phyloP scores from a whole-genome alignment of 2,329 filamentous ascomycete genomes.

The Mollisiaceae sp. region DNA sequence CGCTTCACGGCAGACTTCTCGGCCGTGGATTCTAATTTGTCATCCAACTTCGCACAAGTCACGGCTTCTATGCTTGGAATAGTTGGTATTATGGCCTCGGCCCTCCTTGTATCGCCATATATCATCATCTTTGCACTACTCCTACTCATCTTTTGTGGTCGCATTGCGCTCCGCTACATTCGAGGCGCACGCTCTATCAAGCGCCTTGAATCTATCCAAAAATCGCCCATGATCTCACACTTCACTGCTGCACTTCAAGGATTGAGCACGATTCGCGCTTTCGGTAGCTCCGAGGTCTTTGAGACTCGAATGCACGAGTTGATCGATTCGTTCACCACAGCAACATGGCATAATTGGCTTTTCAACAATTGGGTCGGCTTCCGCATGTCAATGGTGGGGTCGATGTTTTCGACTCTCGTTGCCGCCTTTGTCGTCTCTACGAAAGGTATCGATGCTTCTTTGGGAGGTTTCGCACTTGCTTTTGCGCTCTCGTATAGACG shows the following conservation, averaged over 20 bases:
- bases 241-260: constrained; percentile 75
- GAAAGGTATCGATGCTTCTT: constrained; percentile 64
- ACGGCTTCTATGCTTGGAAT: constrained; percentile 62
- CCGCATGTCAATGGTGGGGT: constrained; percentile 71
- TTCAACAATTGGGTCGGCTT: constrained; percentile 71
- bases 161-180: constrained; percentile 55
- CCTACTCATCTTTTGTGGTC: constrained; percentile 51
- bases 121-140: constrained; percentile 66
- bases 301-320: constrained; percentile 68
- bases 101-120: constrained; percentile 68
- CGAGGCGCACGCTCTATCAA: constrained; percentile 73
- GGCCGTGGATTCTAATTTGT: constrained; percentile 70
- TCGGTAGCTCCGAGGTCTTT: constrained; percentile 68
- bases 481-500: constrained; percentile 72
- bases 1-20: constrained; percentile 80
- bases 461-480: constrained; percentile 75
- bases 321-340: constrained; percentile 69
- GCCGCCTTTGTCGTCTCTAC: constrained; percentile 66
- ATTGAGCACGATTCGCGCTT: constrained; percentile 76
- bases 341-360: constrained; percentile 64
- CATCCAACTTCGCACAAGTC: constrained; percentile 65
- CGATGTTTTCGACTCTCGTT: constrained; percentile 68
- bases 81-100: constrained; percentile 69
- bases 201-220: constrained; percentile 74
- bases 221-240: constrained; percentile 73